These are phyloP conservation scores for Insectozyma bohioensis DNA, from an alignment of 1,139 yeast species.

Conservation along the genomic window DNA sequence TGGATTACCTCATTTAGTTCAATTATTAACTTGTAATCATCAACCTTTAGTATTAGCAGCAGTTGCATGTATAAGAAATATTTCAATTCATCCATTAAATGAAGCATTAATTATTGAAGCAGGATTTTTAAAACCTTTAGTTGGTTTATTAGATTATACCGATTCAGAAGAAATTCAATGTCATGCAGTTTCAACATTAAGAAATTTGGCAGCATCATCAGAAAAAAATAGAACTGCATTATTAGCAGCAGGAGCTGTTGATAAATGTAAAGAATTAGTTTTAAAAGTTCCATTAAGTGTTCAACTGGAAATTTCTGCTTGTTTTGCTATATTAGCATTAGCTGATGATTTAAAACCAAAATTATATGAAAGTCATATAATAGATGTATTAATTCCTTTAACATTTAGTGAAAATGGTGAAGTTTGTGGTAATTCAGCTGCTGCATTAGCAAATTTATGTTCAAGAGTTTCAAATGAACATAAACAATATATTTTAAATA, in stretches of 20 bases:
- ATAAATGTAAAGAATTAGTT: constrained; percentile 87
- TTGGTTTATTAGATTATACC: constrained; percentile 75
- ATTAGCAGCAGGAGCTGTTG: constrained; percentile 93
- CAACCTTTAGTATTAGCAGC: constrained; percentile 94
- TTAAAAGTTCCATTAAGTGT: constrained; percentile 82
- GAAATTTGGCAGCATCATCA: constrained; percentile 93
- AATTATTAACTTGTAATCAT: constrained; percentile 82
- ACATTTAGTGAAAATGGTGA: constrained; percentile 88
- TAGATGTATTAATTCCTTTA: constrained; percentile 87
- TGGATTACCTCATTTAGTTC: constrained; percentile 89
- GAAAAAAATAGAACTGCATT: constrained; percentile 91
- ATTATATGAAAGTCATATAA: constrained; percentile 78
- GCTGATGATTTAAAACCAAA: constrained; percentile 93
- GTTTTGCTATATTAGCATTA: constrained; percentile 92
- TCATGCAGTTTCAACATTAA: constrained; percentile 92
- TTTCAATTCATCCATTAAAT: constrained; percentile 93
- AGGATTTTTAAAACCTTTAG: constrained; percentile 89
- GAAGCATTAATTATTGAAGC: constrained; percentile 96
- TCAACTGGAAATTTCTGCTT: constrained; percentile 95
- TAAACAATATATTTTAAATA: constrained; percentile 66
- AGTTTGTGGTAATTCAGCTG: constrained; percentile 98
- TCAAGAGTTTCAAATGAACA: constrained; percentile 81
- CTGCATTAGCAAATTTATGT: constrained; percentile 93
- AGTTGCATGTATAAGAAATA: constrained; percentile 96
- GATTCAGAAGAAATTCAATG: constrained; percentile 97